Conservation (phyloP, 257 asterid genomes). For the Capsicum rhomboideum region DNA sequence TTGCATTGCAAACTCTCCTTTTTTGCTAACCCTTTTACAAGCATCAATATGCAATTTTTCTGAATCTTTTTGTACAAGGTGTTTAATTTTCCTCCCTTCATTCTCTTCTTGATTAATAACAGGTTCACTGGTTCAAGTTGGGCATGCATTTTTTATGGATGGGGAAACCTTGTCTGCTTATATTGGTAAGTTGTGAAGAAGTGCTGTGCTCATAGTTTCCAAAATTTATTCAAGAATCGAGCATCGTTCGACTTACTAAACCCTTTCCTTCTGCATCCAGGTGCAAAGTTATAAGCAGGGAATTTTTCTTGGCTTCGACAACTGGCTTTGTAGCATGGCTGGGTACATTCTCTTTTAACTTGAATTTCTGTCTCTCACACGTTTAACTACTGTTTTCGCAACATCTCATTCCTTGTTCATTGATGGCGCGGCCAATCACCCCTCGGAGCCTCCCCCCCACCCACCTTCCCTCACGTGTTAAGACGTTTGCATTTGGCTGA, state of each 20-base stretch:
- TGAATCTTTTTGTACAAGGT: neutral
- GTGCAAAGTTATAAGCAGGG: slow-evolving; percentile 54
- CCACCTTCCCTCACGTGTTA: neutral
- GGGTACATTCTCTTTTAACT: slow-evolving; percentile 32
- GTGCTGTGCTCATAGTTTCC: neutral
- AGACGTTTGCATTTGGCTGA: neutral
- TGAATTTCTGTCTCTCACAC: neutral
- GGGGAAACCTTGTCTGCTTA: slow-evolving; percentile 93
- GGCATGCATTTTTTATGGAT: slow-evolving; percentile 82
- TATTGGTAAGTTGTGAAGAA: slow-evolving; percentile 43
- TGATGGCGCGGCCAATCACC: neutral
- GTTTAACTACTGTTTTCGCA: neutral
- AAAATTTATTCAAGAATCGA: neutral
- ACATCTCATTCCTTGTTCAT: neutral
- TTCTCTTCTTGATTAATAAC: slow-evolving; percentile 10
- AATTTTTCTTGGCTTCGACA: slow-evolving; percentile 70
- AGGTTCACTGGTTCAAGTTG: slow-evolving; percentile 93
- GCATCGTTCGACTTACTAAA: neutral
- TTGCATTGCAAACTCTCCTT: neutral
- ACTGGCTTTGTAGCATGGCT: slow-evolving; percentile 55
- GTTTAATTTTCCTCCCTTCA: neutral
- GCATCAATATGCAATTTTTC: neutral
- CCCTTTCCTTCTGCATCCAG: slow-evolving; percentile 30
- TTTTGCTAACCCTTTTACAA: neutral
- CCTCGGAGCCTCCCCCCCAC: neutral